phyloP scores from a whole-genome alignment of 768 basidiomycete genomes.

The Pulveroboletus frians region DNA sequence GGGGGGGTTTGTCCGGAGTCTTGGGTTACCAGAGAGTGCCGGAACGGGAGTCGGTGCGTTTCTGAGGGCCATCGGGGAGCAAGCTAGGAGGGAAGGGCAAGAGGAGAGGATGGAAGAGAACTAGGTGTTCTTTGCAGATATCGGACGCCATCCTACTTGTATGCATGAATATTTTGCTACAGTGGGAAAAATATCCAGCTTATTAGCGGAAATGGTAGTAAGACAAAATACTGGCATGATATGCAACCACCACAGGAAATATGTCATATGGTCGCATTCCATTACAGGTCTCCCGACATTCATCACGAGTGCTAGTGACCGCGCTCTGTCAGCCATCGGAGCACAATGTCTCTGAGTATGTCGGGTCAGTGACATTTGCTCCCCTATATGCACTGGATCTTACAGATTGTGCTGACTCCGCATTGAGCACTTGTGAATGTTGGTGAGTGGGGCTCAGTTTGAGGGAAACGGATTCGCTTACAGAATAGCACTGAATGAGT shows the following conservation, averaged over 20 bases:
- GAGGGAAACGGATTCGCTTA: conserved; percentile 31
- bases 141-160: background rate
- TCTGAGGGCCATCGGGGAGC: conserved; percentile 72
- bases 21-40: conserved; percentile 83
- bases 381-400: conserved; percentile 19
- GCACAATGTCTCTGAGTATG: conserved; percentile 64
- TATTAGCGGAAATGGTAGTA: background rate
- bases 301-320: conserved; percentile 47
- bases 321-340: conserved; percentile 80
- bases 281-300: background rate
- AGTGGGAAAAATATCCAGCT: background rate
- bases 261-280: background rate
- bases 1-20: conserved; percentile 64
- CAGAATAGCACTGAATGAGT: conserved; percentile 66
- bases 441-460: background rate
- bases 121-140: conserved; percentile 23
- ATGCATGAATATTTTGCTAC: conserved; percentile 2
- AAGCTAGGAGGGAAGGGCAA: conserved; percentile 50
- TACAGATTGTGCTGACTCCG: conserved; percentile 92
- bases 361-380: background rate
- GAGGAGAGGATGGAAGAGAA: conserved; percentile 79
- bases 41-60: conserved; percentile 75
- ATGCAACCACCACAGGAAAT: background rate
- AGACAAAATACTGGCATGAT: no score
- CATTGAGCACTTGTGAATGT: conserved; percentile 75